Percentiles rank a stretch among this genome's conserved stretches.
phyloP scores from a whole-genome alignment of 169 alveolate species.

The Plasmodium relictum region DNA sequence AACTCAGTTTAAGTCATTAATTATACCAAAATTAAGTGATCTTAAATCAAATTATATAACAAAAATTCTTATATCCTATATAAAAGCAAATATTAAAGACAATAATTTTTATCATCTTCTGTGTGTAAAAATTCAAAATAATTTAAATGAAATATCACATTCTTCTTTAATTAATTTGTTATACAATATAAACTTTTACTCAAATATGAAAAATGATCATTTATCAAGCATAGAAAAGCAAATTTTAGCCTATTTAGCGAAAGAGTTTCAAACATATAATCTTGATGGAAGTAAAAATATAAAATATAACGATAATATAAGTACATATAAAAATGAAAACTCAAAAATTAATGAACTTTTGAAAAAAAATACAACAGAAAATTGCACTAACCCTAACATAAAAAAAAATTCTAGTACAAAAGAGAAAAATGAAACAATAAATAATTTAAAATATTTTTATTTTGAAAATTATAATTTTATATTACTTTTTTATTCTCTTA shows the following conservation, averaged over 20 bases:
- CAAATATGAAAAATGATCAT: constrained; percentile 30
- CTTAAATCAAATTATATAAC: constrained; percentile 8
- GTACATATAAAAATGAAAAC: too few relatives aligned
- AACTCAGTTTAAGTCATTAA: constrained; percentile 21
- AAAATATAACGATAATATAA: too few relatives aligned
- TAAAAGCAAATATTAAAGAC: constrained; percentile 56
- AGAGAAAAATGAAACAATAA: too few relatives aligned
- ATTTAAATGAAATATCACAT: constrained; percentile 7
- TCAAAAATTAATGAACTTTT: too few relatives aligned
- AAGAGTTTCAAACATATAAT: too few relatives aligned
- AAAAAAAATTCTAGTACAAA: too few relatives aligned
- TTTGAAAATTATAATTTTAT: constrained; percentile 44
- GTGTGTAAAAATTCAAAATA: constrained; percentile 25
- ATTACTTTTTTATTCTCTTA: constrained; percentile 43
- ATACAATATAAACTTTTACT: constrained; percentile 31
- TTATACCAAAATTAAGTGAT: constrained; percentile 16
- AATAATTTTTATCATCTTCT: constrained; percentile 22
- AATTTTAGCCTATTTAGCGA: background rate
- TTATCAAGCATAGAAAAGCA: constrained; percentile 15
- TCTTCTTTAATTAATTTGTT: constrained; percentile 34
- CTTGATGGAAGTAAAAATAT: too few relatives aligned
- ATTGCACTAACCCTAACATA: too few relatives aligned
- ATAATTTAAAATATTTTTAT: background rate
- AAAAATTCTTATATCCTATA: constrained; percentile 32
- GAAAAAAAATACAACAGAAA: too few relatives aligned